phyloP scores from a whole-genome alignment of 306 rosid species.

The Castanospermum australe region DNA sequence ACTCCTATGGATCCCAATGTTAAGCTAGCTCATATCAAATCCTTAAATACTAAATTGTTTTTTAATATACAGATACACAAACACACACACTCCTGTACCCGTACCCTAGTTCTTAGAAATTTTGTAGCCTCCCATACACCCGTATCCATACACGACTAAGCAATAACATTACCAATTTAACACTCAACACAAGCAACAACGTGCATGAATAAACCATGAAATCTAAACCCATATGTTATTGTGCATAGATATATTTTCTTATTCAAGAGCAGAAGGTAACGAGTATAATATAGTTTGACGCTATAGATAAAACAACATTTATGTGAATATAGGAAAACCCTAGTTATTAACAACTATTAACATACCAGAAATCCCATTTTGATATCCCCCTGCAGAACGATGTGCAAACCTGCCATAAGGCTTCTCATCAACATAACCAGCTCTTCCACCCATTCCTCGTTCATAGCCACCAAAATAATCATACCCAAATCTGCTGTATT shows the following conservation, averaged over 20 bases:
- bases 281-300: neutral
- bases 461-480: slow-evolving; percentile 83
- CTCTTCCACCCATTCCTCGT: slow-evolving; percentile 77
- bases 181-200: neutral
- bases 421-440: slow-evolving; percentile 75
- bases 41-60: too few relatives aligned
- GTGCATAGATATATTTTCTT: neutral
- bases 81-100: too few relatives aligned
- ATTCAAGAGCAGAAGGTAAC: neutral
- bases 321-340: neutral
- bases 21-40: too few relatives aligned
- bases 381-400: slow-evolving; percentile 69
- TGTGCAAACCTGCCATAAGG: slow-evolving; percentile 77
- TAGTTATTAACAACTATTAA: slow-evolving; percentile 7
- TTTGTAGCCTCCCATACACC: too few relatives aligned
- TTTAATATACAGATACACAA: too few relatives aligned
- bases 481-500: slow-evolving; percentile 63
- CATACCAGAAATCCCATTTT: slow-evolving; percentile 71
- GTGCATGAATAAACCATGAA: slow-evolving; percentile 3
- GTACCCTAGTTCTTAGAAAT: too few relatives aligned
- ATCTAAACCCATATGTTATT: neutral
- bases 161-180: neutral
- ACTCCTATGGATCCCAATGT: too few relatives aligned
- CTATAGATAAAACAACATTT: neutral
- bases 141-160: too few relatives aligned